These are phyloP conservation scores for Saccharomyces hybrid DNA, from an alignment of 1,139 yeast species.

Conservation along the genomic window DNA sequence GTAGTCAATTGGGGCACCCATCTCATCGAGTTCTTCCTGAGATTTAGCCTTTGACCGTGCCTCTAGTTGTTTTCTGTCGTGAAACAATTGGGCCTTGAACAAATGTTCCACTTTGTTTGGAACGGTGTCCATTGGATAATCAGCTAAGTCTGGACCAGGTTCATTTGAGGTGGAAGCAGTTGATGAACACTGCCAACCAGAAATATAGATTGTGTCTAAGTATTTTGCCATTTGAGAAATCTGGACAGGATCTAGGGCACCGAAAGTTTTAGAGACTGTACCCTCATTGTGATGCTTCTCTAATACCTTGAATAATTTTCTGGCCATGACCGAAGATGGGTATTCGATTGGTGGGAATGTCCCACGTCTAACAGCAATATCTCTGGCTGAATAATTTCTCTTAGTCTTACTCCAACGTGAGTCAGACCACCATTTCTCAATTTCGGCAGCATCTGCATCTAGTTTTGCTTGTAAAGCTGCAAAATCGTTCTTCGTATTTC, in stretches of 20 bases:
- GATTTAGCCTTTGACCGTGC: slow-evolving; percentile 69
- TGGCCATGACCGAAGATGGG: slow-evolving; percentile 77
- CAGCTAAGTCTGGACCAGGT: slow-evolving; percentile 97
- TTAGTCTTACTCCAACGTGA: slow-evolving; percentile 88
- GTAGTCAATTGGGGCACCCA: slow-evolving; percentile 55
- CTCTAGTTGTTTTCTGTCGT: slow-evolving; percentile 92
- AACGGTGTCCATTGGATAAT: slow-evolving; percentile 96
- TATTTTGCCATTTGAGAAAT: slow-evolving; percentile 95
- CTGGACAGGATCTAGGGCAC: slow-evolving; percentile 95
- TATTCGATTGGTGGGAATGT: slow-evolving; percentile 52
- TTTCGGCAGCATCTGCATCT: slow-evolving; percentile 57
- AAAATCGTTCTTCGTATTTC: slow-evolving; percentile 13
- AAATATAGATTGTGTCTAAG: slow-evolving; percentile 84
- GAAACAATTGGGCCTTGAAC: slow-evolving; percentile 95
- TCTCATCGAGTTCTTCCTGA: slow-evolving; percentile 37
- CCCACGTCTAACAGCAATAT: slow-evolving; percentile 85
- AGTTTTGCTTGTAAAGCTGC: slow-evolving; percentile 14
- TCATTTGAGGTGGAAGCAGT: slow-evolving; percentile 96
- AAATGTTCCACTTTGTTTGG: slow-evolving; percentile 97
- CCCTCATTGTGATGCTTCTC: slow-evolving; percentile 64
- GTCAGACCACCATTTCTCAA: slow-evolving; percentile 83
- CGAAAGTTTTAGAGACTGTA: slow-evolving; percentile 84
- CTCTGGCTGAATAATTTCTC: slow-evolving; percentile 83
- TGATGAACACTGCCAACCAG: slow-evolving; percentile 98
- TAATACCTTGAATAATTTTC: slow-evolving; percentile 65